Base-by-base conservation (phyloP, 352 stramenopile genomes). In the Phytophthora foliorum region DNA sequence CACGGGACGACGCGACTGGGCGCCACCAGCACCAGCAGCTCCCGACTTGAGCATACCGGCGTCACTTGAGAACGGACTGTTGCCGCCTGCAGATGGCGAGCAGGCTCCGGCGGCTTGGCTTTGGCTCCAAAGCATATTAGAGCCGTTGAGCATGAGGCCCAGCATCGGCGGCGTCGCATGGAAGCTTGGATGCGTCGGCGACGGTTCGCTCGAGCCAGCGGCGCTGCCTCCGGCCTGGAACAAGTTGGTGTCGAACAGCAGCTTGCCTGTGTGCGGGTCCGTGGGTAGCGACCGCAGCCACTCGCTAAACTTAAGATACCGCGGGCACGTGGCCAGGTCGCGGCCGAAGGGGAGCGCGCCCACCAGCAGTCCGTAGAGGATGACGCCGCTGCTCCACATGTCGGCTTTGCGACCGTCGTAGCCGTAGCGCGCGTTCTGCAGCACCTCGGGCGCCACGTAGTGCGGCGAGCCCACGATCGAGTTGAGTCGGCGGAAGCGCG, bases 381-480 rank as follows among this genome's bases (percentile, higher is more conserved):
- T 98, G 16, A 98, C 93, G 29, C 95, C 95, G 55, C 93, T 91
- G 24, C 89, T 97, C 93, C 93, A 98, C 78, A 97, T 95, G 72
- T 98, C 95, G 2, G 92, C 93, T 63, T 98, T 98, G 36, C 85
- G 82, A 6, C 93, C 93, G 63, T 98, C 93, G 64, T 98, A 98
- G 22, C 93, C 93, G 68, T 93, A 93, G 1, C 87, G 82, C 11
- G 87, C 84, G 56, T 94, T 94, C 68, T 94, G 83, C 50, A 99
- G 86, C 17, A 99, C 96, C 73, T 99, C 97, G 1, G 97, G 97
- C 2, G 97, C 97, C 13, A 99, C 95, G 66, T 99, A 99, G 57
- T 99, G 96, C 9, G 97, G 97, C 13, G 96, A 99, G 2, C 97
- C 97, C 16, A 99, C 97, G 27, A 99, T 93, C 17, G 95, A 98